Conservation (phyloP, 345 rosid genomes). For the Tarenaya hassleriana region DNA sequence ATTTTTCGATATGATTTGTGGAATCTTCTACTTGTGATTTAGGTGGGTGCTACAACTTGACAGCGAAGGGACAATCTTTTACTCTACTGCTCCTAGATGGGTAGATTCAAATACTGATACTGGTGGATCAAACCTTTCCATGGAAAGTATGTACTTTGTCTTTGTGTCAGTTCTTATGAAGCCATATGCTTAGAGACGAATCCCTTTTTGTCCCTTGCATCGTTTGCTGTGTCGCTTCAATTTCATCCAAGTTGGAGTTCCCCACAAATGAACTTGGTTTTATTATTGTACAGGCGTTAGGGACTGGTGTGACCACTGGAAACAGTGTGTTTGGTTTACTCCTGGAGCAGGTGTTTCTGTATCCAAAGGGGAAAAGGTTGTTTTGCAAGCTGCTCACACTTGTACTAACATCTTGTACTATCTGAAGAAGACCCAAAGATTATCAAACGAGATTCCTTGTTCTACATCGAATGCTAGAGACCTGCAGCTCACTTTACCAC, state of each 20-base stretch:
- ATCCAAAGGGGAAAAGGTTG: constrained; percentile 49
- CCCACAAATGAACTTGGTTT: constrained; percentile 1
- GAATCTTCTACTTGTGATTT: constrained; percentile 18
- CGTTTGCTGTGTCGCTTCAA: constrained; percentile 1
- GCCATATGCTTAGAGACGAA: constrained; percentile 4
- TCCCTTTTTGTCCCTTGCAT: constrained; percentile 6
- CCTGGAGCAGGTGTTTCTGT: constrained; percentile 49
- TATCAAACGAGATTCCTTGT: constrained; percentile 23
- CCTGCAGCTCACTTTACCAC: constrained; percentile 52
- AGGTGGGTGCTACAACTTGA: constrained; percentile 98
- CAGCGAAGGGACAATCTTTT: constrained; percentile 65
- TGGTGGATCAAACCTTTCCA: constrained; percentile 32
- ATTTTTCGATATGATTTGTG: constrained; percentile 7
- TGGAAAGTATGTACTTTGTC: background rate
- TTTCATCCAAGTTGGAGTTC: constrained; percentile 1
- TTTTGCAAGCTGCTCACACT: constrained; percentile 57
- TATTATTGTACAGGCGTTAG: constrained; percentile 35
- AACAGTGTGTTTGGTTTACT: constrained; percentile 89
- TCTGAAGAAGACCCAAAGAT: constrained; percentile 34
- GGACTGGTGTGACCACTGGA: constrained; percentile 98
- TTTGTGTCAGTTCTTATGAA: constrained; percentile 7
- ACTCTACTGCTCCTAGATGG: constrained; percentile 93
- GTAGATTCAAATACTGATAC: constrained; percentile 38
- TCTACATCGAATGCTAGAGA: constrained; percentile 29
- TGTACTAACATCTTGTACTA: constrained; percentile 56